A percentile compares a stretch with the other conserved stretches of the same genome.
These are phyloP conservation scores for Nannochloropsis gaditana DNA, from an alignment of 108 stramenopile species.

Conservation along the genomic window DNA sequence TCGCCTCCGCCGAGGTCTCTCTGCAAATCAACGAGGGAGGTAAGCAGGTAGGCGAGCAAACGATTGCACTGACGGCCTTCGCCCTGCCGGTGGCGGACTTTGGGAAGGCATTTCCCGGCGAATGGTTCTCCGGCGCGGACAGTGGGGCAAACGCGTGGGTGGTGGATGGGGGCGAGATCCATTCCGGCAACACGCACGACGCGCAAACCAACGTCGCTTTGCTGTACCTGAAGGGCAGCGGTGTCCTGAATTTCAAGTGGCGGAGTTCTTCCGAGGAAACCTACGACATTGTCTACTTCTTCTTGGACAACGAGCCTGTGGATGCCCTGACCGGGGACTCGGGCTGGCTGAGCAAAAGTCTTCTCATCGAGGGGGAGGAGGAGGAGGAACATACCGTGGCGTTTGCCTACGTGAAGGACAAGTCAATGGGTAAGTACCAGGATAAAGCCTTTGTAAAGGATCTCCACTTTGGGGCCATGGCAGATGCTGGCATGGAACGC, in stretches of 20 bases:
- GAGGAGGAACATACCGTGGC: constrained; percentile 14
- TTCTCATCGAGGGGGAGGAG: background rate
- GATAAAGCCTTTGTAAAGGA: background rate
- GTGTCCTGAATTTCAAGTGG: background rate
- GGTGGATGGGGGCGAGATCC: background rate
- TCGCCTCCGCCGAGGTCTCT: background rate
- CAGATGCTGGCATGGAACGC: background rate
- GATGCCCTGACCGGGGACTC: constrained; percentile 1
- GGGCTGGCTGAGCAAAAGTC: background rate
- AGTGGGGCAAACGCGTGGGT: background rate
- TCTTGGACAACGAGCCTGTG: constrained; percentile 5
- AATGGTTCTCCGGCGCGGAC: constrained; percentile 7
- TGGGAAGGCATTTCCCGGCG: background rate
- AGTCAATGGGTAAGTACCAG: background rate
- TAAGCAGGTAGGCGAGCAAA: background rate
- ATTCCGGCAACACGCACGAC: background rate
- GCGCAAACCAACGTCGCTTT: background rate
- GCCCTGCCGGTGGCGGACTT: background rate
- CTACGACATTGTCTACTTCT: background rate
- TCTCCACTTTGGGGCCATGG: background rate
- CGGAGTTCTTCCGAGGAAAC: background rate
- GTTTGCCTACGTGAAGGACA: constrained; percentile 7
- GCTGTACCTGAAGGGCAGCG: background rate
- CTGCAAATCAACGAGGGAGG: background rate
- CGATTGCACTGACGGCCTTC: background rate